Evolutionary conservation across 768 basidiomycete species (phyloP), one percentile per base, ranked within the genome.

Genomic region (Boletus pseudopeckii): DNA sequence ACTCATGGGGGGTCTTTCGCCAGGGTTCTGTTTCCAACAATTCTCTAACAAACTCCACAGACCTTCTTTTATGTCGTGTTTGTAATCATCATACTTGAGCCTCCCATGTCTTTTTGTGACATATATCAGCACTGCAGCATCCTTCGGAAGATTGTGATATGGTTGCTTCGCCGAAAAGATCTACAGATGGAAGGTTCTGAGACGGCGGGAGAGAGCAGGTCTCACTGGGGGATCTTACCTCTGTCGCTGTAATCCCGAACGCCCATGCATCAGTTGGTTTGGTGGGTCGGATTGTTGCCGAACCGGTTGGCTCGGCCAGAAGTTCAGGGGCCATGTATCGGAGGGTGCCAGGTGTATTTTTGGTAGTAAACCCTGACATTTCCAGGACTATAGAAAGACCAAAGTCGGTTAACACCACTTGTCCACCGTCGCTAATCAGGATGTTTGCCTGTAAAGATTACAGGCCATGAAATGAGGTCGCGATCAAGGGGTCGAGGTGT

Each of bases 241-340:
- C 70, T 6, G 74, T 65, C 24, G 66, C 64, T 5, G 71, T 68
- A 59, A 74, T 72, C 1, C 59, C 72, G 40, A 70, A 71, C 4
- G 75, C 71, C 74, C 74, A 75, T 13, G 67, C 52, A 54, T 75
- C 75, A 2, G 70, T 62, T 26, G 54, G 55, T 43, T 17, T 28
- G 13, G 74, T 72, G 14, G 60, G 62, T 26, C 58, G 57, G 37
- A 55, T 52, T 22, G 55, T 51, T 24, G 50, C 54, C 24, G 49
- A 56, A 30, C 60, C 60, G 52, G 20, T 58, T 32, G 45, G 34
- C 32, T 53, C 48, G 58, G 36, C 54, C 37, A 69, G 47, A 41
- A 77, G 61, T 48, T 76, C 75, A 4, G 62, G 61, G 7, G 74
- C 72, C 71, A 76, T 76, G 61, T 75, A 77, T 32, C 74, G 65